Percentiles rank a stretch among this genome's conserved stretches.
phyloP scores from a whole-genome alignment of 345 rosid species.

The Camelina hispida region DNA sequence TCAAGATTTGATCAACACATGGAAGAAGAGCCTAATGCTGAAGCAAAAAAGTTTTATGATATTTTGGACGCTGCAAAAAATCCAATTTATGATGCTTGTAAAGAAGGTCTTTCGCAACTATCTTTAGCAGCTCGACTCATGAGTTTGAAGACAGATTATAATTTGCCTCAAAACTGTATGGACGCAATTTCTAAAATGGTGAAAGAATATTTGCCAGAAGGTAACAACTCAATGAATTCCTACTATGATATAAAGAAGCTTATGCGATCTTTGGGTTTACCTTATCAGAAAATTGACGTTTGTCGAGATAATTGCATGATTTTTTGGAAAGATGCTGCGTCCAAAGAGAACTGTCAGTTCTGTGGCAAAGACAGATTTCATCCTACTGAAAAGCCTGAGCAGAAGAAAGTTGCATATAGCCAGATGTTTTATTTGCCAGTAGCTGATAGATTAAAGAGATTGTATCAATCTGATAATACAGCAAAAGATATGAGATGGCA shows the following conservation, averaged over 20 bases:
- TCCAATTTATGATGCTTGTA: background rate
- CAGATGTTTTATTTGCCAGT: constrained; percentile 12
- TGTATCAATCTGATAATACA: background rate
- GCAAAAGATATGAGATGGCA: constrained; percentile 14
- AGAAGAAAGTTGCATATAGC: background rate
- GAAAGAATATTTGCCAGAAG: background rate
- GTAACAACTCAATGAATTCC: background rate
- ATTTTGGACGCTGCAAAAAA: background rate
- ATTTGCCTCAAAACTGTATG: background rate
- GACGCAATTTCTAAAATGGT: background rate
- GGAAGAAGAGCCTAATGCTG: background rate
- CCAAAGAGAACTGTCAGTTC: background rate
- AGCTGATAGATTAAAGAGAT: background rate
- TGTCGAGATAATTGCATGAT: constrained; percentile 1
- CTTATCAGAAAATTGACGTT: background rate
- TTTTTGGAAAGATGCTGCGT: background rate
- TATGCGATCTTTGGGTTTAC: background rate
- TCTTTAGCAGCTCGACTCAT: constrained; percentile 10
- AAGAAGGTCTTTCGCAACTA: background rate
- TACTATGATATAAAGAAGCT: background rate
- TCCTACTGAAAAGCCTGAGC: background rate
- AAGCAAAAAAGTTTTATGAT: background rate
- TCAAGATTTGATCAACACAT: background rate
- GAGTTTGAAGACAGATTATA: background rate
- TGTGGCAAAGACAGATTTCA: background rate